Base-by-base conservation (phyloP, 345 rosid species). In the Angophora floribunda region DNA sequence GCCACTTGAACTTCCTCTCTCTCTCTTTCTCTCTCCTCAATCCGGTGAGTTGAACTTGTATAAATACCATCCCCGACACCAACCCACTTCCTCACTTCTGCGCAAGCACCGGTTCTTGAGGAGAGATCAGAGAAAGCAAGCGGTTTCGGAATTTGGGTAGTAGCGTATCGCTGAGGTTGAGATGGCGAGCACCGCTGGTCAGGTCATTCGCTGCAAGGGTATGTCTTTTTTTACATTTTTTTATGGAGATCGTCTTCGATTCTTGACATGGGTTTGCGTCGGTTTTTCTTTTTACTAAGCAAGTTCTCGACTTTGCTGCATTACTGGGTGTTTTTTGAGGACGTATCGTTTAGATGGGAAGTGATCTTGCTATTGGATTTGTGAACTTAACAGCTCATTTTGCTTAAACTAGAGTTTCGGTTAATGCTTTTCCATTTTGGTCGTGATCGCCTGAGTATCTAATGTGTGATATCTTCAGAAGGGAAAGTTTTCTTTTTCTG, bases 191-290 rank as follows among this genome's bases (percentile, higher is more conserved):
- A 91, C 92, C 8, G 90, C 55, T 78, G 93, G 92, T 51, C 90
- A 93, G 87, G 90, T 93, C 78, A 93, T 93, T 4, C 93, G 87
- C 82, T 93, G 93, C 91, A 93, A 85, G 91, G 93, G 93, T 93
- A 90, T 41, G 5, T 75, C 61, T 22, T 55, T 22, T 55, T 2
- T 36, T 36, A 36, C 41, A 21, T 52, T 51, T 17, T 65, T 30
- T 6, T 50, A 1, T 50, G 4, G 49, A 21, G 28, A 75, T 41
- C 15, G 14, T 5, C 28, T 41, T 75, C 84, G 26, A 41, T 41
- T 41, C 49, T 75, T 41, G 84, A 41, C 49, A 36, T 70, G 47
- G 47, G 82, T 36, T 36, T 17, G 1, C 13, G 26, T 19, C 26
- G 47, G 80, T 36, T 70, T 70, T 36, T 70, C 5, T 70, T 32